These are phyloP conservation scores for Aspergillus affinis DNA, from an alignment of 495 filamentous ascomycete genomes.

Conservation along the genomic window DNA sequence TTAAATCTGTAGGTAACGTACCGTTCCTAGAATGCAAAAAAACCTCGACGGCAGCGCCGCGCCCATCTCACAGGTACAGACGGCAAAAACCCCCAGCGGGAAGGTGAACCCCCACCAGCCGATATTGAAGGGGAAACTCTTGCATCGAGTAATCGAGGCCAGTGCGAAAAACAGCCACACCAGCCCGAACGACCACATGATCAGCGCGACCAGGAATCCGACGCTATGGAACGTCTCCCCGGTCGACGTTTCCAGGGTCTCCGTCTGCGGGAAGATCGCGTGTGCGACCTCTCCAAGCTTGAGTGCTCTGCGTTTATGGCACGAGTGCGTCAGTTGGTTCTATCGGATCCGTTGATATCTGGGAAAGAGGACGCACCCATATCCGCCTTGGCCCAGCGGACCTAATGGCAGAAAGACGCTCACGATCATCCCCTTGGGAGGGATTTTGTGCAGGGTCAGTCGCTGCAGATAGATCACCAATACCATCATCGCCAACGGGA, in stretches of 20 bases:
- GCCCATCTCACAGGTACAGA: constrained; percentile 48
- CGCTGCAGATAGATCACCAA: constrained; percentile 63
- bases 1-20: constrained; percentile 19
- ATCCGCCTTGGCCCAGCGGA: constrained; percentile 59
- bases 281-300: constrained; percentile 54
- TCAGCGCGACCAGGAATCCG: constrained; percentile 51
- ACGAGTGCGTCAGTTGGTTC: not conserved
- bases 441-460: constrained; percentile 55
- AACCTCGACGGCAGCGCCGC: constrained; percentile 51
- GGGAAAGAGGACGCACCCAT: constrained; percentile 28
- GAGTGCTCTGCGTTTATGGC: constrained; percentile 36
- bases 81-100: constrained; percentile 57
- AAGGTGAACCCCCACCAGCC: constrained; percentile 71
- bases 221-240: constrained; percentile 55
- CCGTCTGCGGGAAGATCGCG: constrained; percentile 48
- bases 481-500: constrained; percentile 54
- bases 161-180: constrained; percentile 63
- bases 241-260: constrained; percentile 40
- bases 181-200: constrained; percentile 61
- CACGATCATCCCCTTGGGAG: constrained; percentile 58
- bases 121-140: constrained; percentile 62
- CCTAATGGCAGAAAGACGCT: constrained; percentile 62
- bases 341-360: not conserved
- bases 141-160: constrained; percentile 30
- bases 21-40: constrained; percentile 53